phyloP scores from a whole-genome alignment of 495 filamentous ascomycete species.

The Aspergillus affinis region DNA sequence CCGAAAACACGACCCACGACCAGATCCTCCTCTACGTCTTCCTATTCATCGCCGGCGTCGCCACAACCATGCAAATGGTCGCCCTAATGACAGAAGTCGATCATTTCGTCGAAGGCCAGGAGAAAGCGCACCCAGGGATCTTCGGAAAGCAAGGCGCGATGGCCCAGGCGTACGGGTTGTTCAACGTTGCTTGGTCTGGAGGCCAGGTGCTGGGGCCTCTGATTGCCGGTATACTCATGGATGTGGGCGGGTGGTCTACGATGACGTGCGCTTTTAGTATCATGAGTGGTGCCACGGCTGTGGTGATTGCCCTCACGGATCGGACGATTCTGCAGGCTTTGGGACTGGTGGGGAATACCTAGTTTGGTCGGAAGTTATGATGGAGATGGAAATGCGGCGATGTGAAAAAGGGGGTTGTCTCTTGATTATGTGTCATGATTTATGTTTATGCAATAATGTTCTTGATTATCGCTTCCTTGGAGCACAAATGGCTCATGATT shows the following conservation, averaged over 20 bases:
- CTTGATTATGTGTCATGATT: too few species aligned
- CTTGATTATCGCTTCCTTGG: too few species aligned
- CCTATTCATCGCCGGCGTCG: slow-evolving; percentile 34
- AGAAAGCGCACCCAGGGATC: slow-evolving; percentile 32
- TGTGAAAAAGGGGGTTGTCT: too few species aligned
- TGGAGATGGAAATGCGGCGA: background rate
- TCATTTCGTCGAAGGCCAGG: slow-evolving; percentile 31
- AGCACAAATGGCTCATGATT: too few species aligned
- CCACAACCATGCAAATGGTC: slow-evolving; percentile 35
- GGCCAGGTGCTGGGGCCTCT: slow-evolving; percentile 63
- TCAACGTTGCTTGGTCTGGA: slow-evolving; percentile 58
- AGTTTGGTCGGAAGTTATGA: background rate
- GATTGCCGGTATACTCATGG: slow-evolving; percentile 41
- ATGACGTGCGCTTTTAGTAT: slow-evolving; percentile 41
- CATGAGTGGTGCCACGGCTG: slow-evolving; percentile 27
- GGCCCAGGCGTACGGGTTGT: slow-evolving; percentile 61
- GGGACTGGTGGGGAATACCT: background rate
- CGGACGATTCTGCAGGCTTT: slow-evolving; percentile 4
- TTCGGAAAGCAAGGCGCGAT: slow-evolving; percentile 58
- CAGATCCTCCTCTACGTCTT: slow-evolving; percentile 35
- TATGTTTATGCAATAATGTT: too few species aligned
- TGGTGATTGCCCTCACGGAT: slow-evolving; percentile 18
- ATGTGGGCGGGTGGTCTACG: slow-evolving; percentile 36
- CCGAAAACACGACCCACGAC: slow-evolving; percentile 28
- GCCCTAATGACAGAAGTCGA: slow-evolving; percentile 40